These are phyloP conservation scores for Diplodia mutila DNA, from an alignment of 2,329 filamentous ascomycete species.

Conservation along the genomic window DNA sequence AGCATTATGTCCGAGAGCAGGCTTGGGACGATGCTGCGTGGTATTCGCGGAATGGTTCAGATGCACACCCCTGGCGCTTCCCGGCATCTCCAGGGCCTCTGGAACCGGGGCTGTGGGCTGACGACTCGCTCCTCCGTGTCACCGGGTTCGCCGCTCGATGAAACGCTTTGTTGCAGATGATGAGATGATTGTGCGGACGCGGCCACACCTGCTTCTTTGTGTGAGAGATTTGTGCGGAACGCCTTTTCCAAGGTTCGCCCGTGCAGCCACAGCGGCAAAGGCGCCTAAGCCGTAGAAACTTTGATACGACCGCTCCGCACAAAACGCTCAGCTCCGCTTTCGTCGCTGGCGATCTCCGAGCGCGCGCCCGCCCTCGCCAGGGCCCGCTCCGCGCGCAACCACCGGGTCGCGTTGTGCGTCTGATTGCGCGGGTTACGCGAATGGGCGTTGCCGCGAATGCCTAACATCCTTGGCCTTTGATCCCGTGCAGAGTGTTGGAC, in stretches of 20 bases:
- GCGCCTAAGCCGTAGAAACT: not conserved
- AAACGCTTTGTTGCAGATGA: not conserved
- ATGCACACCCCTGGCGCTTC: constrained; percentile 1
- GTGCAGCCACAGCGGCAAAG: not conserved
- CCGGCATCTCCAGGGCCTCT: constrained; percentile 5
- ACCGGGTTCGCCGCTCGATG: not conserved
- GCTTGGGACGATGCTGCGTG: not conserved
- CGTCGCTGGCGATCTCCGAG: constrained; percentile 5
- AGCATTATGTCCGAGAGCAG: constrained; percentile 3
- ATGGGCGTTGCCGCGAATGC: not conserved
- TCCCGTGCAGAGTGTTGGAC: not conserved
- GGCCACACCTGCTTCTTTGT: not conserved
- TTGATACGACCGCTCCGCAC: constrained; percentile 22
- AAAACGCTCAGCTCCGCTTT: constrained; percentile 16
- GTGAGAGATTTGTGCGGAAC: constrained; percentile 18
- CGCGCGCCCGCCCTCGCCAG: not conserved
- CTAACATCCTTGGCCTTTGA: not conserved
- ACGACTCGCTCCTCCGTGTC: not conserved
- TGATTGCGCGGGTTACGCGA: not conserved
- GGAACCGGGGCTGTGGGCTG: constrained; percentile 1
- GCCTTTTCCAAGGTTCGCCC: not conserved
- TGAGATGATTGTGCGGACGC: not conserved
- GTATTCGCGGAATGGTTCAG: not conserved
- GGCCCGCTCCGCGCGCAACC: not conserved
- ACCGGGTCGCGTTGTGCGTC: not conserved